These are phyloP conservation scores for Yarrowia sp. DNA, from an alignment of 805 yeast species.

Conservation along the genomic window DNA sequence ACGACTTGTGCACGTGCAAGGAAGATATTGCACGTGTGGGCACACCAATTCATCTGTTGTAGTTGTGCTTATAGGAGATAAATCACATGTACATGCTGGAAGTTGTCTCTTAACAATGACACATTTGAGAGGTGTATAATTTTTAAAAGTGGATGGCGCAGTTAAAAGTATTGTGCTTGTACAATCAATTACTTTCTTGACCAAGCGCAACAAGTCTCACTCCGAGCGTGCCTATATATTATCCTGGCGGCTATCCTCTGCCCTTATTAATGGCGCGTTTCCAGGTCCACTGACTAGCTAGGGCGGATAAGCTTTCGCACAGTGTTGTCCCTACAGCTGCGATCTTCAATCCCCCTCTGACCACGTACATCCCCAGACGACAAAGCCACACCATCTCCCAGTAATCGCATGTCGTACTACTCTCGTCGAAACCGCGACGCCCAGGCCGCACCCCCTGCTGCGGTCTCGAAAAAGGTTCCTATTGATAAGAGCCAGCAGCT, in stretches of 20 bases:
- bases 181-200: no score
- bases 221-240: no score
- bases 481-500: constrained; percentile 62
- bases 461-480: constrained; percentile 33
- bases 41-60: no score
- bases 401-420: constrained; percentile 23
- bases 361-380: constrained; percentile 9
- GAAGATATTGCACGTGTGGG: no score
- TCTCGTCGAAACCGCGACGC: constrained; percentile 20
- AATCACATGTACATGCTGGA: background rate
- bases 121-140: no score
- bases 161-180: no score
- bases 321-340: constrained; percentile 11
- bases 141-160: no score
- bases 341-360: constrained; percentile 16
- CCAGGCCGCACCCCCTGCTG: constrained; percentile 16
- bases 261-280: background rate
- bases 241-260: background rate
- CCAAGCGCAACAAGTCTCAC: no score
- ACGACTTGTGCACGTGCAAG: background rate
- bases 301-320: constrained; percentile 17
- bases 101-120: no score
- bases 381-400: background rate
- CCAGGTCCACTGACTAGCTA: background rate
- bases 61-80: background rate